Conservation (phyloP, 2,329 filamentous ascomycete species). For the Nothopassalora personata region DNA sequence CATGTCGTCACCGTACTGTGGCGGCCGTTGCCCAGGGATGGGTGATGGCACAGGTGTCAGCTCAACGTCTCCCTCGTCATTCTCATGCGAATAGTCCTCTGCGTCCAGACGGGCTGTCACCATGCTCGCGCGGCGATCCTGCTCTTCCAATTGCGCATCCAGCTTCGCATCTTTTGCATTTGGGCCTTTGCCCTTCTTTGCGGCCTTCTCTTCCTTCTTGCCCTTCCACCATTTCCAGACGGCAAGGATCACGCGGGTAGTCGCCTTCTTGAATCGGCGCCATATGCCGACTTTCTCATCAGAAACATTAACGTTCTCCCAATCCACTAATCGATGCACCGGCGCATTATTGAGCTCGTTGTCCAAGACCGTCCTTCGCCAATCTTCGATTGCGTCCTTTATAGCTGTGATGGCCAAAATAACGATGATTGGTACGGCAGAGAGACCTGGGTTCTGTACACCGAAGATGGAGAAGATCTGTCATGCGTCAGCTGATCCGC, state of each 20-base stretch:
- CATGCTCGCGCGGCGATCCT: conserved; percentile 45
- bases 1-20: conserved; percentile 17
- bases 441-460: conserved; percentile 80
- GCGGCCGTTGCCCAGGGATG: conserved; percentile 49
- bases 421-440: conserved; percentile 85
- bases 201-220: conserved; percentile 36
- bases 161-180: conserved; percentile 44
- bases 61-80: conserved; percentile 66
- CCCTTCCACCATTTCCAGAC: conserved; percentile 47
- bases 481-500: conserved; percentile 12
- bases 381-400: conserved; percentile 96
- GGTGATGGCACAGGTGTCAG: conserved; percentile 95
- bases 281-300: conserved; percentile 80
- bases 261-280: conserved; percentile 88
- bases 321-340: conserved; percentile 81
- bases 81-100: conserved; percentile 34
- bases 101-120: conserved; percentile 41
- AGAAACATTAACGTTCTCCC: conserved; percentile 87
- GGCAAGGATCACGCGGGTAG: conserved; percentile 56
- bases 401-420: conserved; percentile 83
- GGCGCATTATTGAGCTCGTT: conserved; percentile 94
- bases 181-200: conserved; percentile 45
- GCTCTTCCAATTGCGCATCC: conserved; percentile 46
- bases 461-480: conserved; percentile 93
- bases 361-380: conserved; percentile 82